Percentiles rank a stretch among this genome's conserved stretches.
phyloP scores from a whole-genome alignment of 31 red algal genomes.

The Asparagopsis taxiformis region DNA sequence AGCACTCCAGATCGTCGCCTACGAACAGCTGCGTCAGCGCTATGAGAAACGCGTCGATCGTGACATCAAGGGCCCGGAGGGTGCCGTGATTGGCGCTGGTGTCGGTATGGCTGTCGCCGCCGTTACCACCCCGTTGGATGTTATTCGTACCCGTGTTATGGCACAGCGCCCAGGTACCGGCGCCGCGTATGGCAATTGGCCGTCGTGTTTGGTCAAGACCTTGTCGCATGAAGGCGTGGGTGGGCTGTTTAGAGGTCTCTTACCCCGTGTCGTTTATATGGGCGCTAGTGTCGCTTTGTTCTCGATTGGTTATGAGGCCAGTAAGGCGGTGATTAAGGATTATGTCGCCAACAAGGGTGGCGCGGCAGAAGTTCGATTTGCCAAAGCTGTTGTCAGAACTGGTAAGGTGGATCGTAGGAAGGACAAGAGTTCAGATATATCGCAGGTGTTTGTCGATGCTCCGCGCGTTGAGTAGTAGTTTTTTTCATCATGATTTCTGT shows the following conservation, averaged over 20 bases:
- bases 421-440: background rate
- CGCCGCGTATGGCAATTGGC: constrained; percentile 35
- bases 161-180: constrained; percentile 49
- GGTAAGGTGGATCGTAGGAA: background rate
- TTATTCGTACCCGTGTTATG: constrained; percentile 80
- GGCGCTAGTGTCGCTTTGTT: constrained; percentile 61
- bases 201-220: constrained; percentile 23
- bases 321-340: constrained; percentile 20
- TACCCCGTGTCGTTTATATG: constrained; percentile 49
- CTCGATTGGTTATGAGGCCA: constrained; percentile 40
- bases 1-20: constrained; percentile 60
- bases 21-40: constrained; percentile 34
- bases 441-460: constrained; percentile 7
- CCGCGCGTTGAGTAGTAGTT: too few relatives aligned
- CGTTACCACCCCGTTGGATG: constrained; percentile 85
- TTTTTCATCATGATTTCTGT: too few relatives aligned
- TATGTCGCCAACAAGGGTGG: constrained; percentile 17
- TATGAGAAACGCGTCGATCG: background rate
- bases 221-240: constrained; percentile 36
- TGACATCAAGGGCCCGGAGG: constrained; percentile 3
- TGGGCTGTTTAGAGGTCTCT: constrained; percentile 38
- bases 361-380: too few relatives aligned
- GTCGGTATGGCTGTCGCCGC: constrained; percentile 63
- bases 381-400: too few relatives aligned
- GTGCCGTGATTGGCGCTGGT: constrained; percentile 20